Percentiles rank a stretch among this genome's conserved stretches.
Conservation (phyloP, 2,329 filamentous ascomycete genomes). For the Xylariaceae sp. region DNA sequence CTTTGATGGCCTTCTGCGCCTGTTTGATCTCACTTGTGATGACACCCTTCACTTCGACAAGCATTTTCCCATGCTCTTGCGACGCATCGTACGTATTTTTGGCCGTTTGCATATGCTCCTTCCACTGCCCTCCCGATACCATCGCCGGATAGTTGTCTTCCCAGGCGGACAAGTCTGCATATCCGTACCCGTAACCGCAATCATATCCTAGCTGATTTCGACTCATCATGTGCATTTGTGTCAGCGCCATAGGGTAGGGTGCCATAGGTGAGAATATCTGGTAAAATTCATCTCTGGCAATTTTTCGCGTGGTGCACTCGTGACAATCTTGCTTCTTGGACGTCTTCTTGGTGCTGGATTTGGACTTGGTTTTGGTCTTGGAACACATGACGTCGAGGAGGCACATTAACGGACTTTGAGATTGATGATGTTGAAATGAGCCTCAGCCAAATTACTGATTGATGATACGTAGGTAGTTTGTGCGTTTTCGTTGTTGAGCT, state of each 20-base stretch:
- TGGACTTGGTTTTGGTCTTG: constrained; percentile 23
- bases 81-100: constrained; percentile 23
- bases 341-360: constrained; percentile 5
- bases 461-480: background rate
- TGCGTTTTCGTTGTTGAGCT: background rate
- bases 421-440: background rate
- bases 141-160: constrained; percentile 29
- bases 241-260: background rate
- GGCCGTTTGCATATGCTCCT: constrained; percentile 28
- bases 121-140: constrained; percentile 33
- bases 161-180: constrained; percentile 16
- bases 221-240: constrained; percentile 3
- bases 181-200: constrained; percentile 11
- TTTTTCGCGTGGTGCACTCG: constrained; percentile 11
- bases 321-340: constrained; percentile 12
- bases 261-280: background rate
- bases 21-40: constrained; percentile 28
- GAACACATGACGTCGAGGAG: constrained; percentile 22
- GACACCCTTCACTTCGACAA: constrained; percentile 13
- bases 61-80: constrained; percentile 31
- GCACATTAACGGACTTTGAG: constrained; percentile 14
- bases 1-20: constrained; percentile 27
- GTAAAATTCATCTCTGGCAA: constrained; percentile 8
- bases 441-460: background rate
- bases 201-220: constrained; percentile 1